phyloP scores from a whole-genome alignment of 108 stramenopile genomes.

The Cylindrotheca fusiformis region DNA sequence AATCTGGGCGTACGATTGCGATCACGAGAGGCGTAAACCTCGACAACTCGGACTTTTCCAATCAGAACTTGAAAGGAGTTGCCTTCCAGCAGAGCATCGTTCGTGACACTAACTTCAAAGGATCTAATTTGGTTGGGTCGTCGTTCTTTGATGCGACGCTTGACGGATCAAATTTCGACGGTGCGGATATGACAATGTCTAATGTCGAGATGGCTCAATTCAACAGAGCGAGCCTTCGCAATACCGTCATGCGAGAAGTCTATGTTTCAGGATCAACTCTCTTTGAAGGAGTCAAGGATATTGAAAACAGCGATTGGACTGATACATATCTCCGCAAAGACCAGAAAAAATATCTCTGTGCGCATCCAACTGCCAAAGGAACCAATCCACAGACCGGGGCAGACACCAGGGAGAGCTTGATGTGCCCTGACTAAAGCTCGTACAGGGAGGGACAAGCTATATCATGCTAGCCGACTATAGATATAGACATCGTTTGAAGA shows the following conservation, averaged over 20 bases:
- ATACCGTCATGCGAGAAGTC: conserved; percentile 86
- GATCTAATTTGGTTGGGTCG: conserved; percentile 73
- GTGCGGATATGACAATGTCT: conserved; percentile 75
- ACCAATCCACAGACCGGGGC: conserved; percentile 90
- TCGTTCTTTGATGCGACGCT: conserved; percentile 95
- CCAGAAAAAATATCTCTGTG: conserved; percentile 89
- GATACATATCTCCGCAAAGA: conserved; percentile 87
- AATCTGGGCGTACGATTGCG: conserved; percentile 85
- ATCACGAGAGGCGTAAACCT: conserved; percentile 94
- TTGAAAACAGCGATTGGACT: conserved; percentile 86
- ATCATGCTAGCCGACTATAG: neutral
- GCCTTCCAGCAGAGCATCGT: conserved; percentile 96
- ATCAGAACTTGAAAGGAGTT: conserved; percentile 87
- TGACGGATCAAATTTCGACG: conserved; percentile 86
- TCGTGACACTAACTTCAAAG: conserved; percentile 83
- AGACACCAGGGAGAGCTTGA: conserved; percentile 88
- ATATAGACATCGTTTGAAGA: neutral
- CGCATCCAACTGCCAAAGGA: conserved; percentile 89
- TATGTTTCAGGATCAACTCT: conserved; percentile 90
- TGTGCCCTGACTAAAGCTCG: conserved; percentile 55
- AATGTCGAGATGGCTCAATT: conserved; percentile 90
- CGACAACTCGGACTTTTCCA: conserved; percentile 73
- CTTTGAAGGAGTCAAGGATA: conserved; percentile 80
- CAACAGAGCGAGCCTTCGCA: conserved; percentile 65
- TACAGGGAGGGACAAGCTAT: neutral